Conservation (phyloP, 352 stramenopile species). For the Phytophthora cryptogea region DNA sequence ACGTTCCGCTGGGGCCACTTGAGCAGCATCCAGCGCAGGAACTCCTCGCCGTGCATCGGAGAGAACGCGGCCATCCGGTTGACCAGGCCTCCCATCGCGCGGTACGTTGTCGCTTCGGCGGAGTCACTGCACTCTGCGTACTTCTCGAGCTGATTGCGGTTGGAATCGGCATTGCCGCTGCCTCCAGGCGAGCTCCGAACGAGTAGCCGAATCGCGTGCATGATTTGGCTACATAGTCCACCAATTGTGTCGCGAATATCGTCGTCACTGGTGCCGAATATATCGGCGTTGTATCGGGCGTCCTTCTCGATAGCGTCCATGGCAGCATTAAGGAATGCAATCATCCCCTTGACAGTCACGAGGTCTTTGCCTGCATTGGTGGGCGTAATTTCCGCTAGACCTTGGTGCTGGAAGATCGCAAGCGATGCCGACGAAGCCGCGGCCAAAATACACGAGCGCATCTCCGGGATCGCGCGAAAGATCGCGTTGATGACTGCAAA, state of each 20-base stretch:
- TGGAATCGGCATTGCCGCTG: slow-evolving; percentile 39
- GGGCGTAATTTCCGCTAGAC: slow-evolving; percentile 18
- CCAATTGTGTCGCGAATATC: slow-evolving; percentile 43
- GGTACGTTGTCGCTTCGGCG: slow-evolving; percentile 67
- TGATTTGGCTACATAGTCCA: slow-evolving; percentile 47
- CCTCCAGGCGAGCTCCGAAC: slow-evolving; percentile 58
- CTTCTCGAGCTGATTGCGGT: slow-evolving; percentile 70
- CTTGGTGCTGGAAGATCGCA: slow-evolving; percentile 75
- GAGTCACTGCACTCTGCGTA: slow-evolving; percentile 66
- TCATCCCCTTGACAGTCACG: slow-evolving; percentile 63
- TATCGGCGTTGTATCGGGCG: slow-evolving; percentile 35
- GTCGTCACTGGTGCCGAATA: slow-evolving; percentile 43
- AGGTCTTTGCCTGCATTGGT: slow-evolving; percentile 28
- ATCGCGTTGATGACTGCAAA: slow-evolving; percentile 65
- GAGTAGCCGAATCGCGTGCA: slow-evolving; percentile 57
- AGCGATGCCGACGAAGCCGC: slow-evolving; percentile 42
- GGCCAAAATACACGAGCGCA: slow-evolving; percentile 44
- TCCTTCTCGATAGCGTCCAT: slow-evolving; percentile 52
- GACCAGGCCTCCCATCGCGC: slow-evolving; percentile 63
- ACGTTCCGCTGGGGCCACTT: slow-evolving; percentile 81
- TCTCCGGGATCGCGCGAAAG: slow-evolving; percentile 45
- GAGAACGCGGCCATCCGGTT: slow-evolving; percentile 63
- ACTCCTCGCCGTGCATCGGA: slow-evolving; percentile 59
- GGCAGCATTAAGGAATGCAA: slow-evolving; percentile 57
- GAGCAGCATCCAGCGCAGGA: slow-evolving; percentile 68